Evolutionary conservation across 192 early-diverging fungal genomes (phyloP), one percentile per base, ranked within the genome.

Genomic region (Mortierella claussenii): DNA sequence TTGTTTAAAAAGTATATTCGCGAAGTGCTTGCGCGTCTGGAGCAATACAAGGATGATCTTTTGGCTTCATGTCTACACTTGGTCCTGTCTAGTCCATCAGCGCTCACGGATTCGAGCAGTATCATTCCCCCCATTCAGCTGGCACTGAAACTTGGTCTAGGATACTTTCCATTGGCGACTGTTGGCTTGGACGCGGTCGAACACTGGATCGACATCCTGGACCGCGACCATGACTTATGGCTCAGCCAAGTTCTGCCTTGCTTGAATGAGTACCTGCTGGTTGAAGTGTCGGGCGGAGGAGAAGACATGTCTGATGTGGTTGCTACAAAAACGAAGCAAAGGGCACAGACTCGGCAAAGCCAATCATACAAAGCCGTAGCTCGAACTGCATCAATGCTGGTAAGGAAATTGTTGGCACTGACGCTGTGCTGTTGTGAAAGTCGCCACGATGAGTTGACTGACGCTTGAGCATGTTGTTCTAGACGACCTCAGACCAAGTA

Each of bases 1-100:
- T 74, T 90, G 10, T 90, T 85, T 49, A 70, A 65, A 26, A 86
- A 83, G 43, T 90, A 87, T 49, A 36, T 93, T 33, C 64, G 80
- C 12, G 83, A 89, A 34, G 86, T 92, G n/a, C 79, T 82, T 27
- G 79, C 85, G 24, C 69, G 84, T 31, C 78, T 92, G 49, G 65
- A 85, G 6, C 88, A 87, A 54, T 93, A 86, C 69, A 91, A 92
- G 68, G 93, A 93, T 56, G 93, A 94, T 43, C 79, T 94, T 11
- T 78, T 93, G 10, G 88, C 85, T 2, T 82, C 88, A 2, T 91
- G 90, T 49, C 65, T 94, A 21, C 79, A 83, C 21, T 61, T 93
- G 20, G 79, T 93, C 6, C 85, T 94, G 1, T 71, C 83, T 2
- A 79, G 69, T 46, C 92, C 93, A 2, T 30, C 65, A 4, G 88